phyloP scores from a whole-genome alignment of 345 rosid genomes.

The Anacardium occidentale region DNA sequence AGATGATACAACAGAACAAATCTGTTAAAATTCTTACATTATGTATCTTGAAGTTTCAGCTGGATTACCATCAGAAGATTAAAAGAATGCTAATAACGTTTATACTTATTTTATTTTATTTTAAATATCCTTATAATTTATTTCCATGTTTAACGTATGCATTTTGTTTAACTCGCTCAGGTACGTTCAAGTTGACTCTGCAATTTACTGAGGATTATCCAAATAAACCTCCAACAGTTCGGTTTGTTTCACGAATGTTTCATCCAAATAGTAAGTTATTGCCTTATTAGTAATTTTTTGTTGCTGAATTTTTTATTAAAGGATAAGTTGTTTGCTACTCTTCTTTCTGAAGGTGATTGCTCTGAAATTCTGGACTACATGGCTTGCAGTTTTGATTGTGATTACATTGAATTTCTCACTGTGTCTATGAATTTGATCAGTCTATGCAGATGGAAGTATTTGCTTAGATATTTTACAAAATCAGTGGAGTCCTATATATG shows the following conservation, averaged over 20 bases:
- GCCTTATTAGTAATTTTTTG: background rate
- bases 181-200: constrained; percentile 64
- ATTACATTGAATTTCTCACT: background rate
- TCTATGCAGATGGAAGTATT: constrained; percentile 95
- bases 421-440: constrained; percentile 32
- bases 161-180: constrained; percentile 26
- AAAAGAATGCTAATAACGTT: background rate
- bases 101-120: background rate
- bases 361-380: background rate
- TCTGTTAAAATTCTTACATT: background rate
- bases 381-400: background rate
- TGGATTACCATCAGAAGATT: background rate
- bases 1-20: background rate
- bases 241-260: constrained; percentile 66
- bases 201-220: constrained; percentile 69
- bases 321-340: background rate
- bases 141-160: background rate
- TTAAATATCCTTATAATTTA: background rate
- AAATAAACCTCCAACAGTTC: constrained; percentile 62
- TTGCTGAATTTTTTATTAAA: background rate
- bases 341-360: background rate
- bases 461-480: constrained; percentile 93
- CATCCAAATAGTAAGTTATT: constrained; percentile 62
- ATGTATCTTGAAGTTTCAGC: background rate
- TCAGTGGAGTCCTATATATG: constrained; percentile 97